Evolutionary conservation across 106 monocot species (phyloP), one percentile per base, ranked within the genome.

Genomic region (Xerophyta viscosa): DNA sequence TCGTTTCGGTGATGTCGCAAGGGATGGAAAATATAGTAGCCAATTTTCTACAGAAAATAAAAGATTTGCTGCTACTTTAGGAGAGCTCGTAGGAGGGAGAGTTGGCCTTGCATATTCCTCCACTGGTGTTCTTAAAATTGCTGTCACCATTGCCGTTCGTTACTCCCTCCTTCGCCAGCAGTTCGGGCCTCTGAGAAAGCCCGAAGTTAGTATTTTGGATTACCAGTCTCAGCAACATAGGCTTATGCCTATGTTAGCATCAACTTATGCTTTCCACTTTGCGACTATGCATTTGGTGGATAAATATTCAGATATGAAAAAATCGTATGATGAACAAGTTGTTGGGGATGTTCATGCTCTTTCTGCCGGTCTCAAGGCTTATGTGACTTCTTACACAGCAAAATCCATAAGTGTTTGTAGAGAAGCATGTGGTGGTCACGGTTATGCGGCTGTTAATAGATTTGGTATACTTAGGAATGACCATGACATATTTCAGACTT

Each of bases 201-300:
- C 89, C 3, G 96, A 98, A 59, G 66, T 98, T 48, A 71, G 78
- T 49, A 84, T 98, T 55, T 45, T 98, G 60, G 96, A 98, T 29
- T 90, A 98, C 63, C 89, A 85, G 52, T 89, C 96, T 52, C 96
- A 98, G 48, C 96, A 98, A 57, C 85, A 84, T 49, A 85, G 74
- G 64, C 76, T 98, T 39, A 98, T 98, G 96, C 96, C 96, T 7
- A 98, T 98, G 90, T 56, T 98, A 29, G 96, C 96, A 37, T 89
- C 89, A 11, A 27, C 76, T 1, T 98, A 98, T 58, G 96, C 79
- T 11, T 98, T 98, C 61, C 90, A 98, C 60, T 98, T 98, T 56
- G 85, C 96, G 7, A 77, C 82, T 7, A 15, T 17, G 0, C 60
- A 68, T 56, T 58, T 90, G 76, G 64, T 98, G 8, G 78, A 82